phyloP scores from a whole-genome alignment of 805 yeast species.

The Ogataea minuta region DNA sequence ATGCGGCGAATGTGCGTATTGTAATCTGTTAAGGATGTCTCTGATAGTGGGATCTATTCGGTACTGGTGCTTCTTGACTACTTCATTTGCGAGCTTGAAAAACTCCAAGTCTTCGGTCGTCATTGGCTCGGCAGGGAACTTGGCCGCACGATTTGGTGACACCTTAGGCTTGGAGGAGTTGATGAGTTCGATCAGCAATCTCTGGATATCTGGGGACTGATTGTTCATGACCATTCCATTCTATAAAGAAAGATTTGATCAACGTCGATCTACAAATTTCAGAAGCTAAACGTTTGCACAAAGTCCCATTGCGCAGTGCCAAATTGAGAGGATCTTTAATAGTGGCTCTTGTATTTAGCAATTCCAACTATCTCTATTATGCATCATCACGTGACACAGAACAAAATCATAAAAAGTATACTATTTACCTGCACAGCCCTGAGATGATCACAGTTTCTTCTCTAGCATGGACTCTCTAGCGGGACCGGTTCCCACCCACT shows the following conservation, averaged over 20 bases:
- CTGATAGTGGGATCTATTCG: constrained; percentile 62
- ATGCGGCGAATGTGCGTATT: constrained; percentile 58
- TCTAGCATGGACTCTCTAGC: constrained; percentile 90
- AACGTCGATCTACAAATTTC: neutral
- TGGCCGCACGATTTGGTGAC: constrained; percentile 21
- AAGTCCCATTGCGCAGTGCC: neutral
- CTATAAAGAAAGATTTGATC: neutral
- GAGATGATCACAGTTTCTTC: constrained; percentile 33
- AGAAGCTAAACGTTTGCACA: neutral
- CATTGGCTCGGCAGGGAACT: constrained; percentile 21
- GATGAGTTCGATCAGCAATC: constrained; percentile 25
- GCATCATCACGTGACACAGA: constrained; percentile 17
- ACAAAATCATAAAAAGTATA: neutral
- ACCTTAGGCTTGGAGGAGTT: constrained; percentile 31
- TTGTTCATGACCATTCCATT: constrained; percentile 9
- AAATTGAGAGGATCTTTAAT: neutral
- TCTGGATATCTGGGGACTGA: constrained; percentile 20
- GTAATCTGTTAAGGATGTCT: constrained; percentile 56
- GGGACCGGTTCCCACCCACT: constrained; percentile 99
- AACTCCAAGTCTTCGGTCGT: constrained; percentile 54
- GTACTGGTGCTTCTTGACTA: constrained; percentile 41
- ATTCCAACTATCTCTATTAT: constrained; percentile 10
- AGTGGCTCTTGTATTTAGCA: constrained; percentile 12
- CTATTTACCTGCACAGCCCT: constrained; percentile 5
- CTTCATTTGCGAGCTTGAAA: constrained; percentile 59